These are phyloP conservation scores for Candida ascalaphidarum DNA, from an alignment of 805 yeast genomes.

Conservation along the genomic window DNA sequence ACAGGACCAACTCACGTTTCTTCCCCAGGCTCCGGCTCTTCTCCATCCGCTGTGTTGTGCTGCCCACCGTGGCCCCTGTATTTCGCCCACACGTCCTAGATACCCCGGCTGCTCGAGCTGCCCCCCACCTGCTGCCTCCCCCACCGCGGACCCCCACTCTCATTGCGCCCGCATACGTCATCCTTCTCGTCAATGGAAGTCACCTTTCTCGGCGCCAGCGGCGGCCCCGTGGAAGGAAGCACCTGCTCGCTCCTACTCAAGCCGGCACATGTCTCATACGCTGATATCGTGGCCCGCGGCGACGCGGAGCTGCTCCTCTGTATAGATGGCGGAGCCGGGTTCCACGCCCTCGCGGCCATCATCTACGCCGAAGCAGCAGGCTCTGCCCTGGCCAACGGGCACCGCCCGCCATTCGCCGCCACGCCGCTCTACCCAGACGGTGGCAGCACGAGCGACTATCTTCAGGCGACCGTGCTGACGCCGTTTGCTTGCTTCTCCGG, in stretches of 20 bases:
- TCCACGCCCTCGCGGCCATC: constrained; percentile 43
- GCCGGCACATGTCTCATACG: constrained; percentile 37
- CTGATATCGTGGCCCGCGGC: constrained; percentile 17
- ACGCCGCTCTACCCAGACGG: too few relatives aligned
- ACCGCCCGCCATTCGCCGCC: too few relatives aligned
- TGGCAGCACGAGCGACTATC: constrained; percentile 11
- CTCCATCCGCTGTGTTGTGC: too few relatives aligned
- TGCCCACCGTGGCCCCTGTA: too few relatives aligned
- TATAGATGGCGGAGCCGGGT: constrained; percentile 77
- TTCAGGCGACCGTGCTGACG: constrained; percentile 10
- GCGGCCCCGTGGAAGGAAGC: constrained; percentile 72
- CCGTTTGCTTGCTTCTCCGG: constrained; percentile 17
- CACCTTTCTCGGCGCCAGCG: constrained; percentile 68
- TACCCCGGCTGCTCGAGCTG: too few relatives aligned
- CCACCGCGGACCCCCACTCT: background rate
- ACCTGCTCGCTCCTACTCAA: constrained; percentile 66
- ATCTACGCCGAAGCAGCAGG: constrained; percentile 13
- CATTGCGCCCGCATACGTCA: too few relatives aligned
- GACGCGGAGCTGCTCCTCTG: constrained; percentile 37
- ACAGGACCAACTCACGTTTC: too few relatives aligned
- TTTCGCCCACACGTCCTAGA: too few relatives aligned
- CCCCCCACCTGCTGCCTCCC: background rate
- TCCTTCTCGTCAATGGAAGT: constrained; percentile 49
- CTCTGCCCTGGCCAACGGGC: too few relatives aligned
- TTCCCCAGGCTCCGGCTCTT: too few relatives aligned